Evolutionary conservation across 208 protist species (phyloP), one percentile per base, ranked within the genome.

Genomic region (Vickermania spadyakhi): DNA sequence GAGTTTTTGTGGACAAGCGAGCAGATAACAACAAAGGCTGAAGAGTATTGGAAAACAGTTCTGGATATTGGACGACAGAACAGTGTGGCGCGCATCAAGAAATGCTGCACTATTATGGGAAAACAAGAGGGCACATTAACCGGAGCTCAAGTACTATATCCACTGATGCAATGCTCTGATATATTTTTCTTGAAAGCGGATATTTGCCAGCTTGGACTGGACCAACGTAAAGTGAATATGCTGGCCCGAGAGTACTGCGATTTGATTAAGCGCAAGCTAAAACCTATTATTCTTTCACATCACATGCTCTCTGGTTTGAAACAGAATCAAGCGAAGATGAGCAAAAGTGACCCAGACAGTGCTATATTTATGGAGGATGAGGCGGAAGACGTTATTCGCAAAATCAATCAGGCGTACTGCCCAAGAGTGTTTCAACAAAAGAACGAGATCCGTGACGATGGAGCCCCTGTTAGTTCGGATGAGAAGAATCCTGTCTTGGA

Each of bases 181-280:
- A 98, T 99, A 42, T 99, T 99, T 70, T 98, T 97, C 73, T 86
- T 99, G 0, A 97, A 95, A 60, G 94, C 97, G 3, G 98, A 99
- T 79, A 98, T 99, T 61, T 99, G 98, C 75, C 98, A 99, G 81
- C 82, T 99, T 0, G 98, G 98, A n/a, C 66, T 99, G 23, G 98
- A 99, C 72, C 98, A 99, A 80, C 84, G 98, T 61, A 99, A 99
- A 75, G 98, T 99, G 27, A 99, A 99, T 78, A 99, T 99, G 96
- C 84, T 99, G 13, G 98, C 98, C 1, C 80, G 98, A 45, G 98
- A 99, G 72, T 99, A 99, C 81, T 98, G 96, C 73, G 93, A 98
- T 53, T 52, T 91, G 31, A 89, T 78, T 7, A 77, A 80, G 14
- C 78, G 76, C 27, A 97, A 96, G 60, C 70, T 87, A 28, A 98